These are phyloP conservation scores for Metschnikowia drakensbergensis DNA, from an alignment of 805 yeast genomes.

Conservation along the genomic window DNA sequence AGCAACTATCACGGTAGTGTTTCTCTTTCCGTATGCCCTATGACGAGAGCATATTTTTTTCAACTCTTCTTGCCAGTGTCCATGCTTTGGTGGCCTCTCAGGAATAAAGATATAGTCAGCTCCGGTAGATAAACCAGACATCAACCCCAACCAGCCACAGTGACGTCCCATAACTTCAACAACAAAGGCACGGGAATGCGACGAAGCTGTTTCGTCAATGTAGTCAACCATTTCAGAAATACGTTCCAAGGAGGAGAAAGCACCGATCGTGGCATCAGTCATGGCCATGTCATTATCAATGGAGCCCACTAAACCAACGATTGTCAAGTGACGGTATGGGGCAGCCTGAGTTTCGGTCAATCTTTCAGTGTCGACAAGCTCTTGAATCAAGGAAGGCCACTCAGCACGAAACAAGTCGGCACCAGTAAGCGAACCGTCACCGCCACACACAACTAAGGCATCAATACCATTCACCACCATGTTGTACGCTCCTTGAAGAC, in stretches of 20 bases:
- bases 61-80: slow-evolving; percentile 79
- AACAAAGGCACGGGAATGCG: slow-evolving; percentile 96
- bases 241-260: slow-evolving; percentile 87
- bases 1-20: slow-evolving; percentile 94
- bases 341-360: slow-evolving; percentile 57
- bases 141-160: slow-evolving; percentile 97
- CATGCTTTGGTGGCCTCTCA: slow-evolving; percentile 78
- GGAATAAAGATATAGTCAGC: slow-evolving; percentile 95
- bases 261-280: slow-evolving; percentile 96
- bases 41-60: slow-evolving; percentile 71
- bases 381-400: slow-evolving; percentile 86
- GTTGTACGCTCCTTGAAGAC: slow-evolving; percentile 78
- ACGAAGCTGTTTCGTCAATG: slow-evolving; percentile 95
- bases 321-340: slow-evolving; percentile 69
- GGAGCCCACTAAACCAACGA: slow-evolving; percentile 93
- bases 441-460: slow-evolving; percentile 94
- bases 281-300: slow-evolving; percentile 98
- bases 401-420: slow-evolving; percentile 92
- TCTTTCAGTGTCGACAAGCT: slow-evolving; percentile 54
- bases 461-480: slow-evolving; percentile 87
- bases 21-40: slow-evolving; percentile 83
- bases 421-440: slow-evolving; percentile 97
- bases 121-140: slow-evolving; percentile 96
- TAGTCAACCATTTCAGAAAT: slow-evolving; percentile 93
- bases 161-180: slow-evolving; percentile 99